Percentiles rank a stretch among this genome's conserved stretches.
phyloP scores from a whole-genome alignment of 352 stramenopile genomes.

The Phytophthora citricola region DNA sequence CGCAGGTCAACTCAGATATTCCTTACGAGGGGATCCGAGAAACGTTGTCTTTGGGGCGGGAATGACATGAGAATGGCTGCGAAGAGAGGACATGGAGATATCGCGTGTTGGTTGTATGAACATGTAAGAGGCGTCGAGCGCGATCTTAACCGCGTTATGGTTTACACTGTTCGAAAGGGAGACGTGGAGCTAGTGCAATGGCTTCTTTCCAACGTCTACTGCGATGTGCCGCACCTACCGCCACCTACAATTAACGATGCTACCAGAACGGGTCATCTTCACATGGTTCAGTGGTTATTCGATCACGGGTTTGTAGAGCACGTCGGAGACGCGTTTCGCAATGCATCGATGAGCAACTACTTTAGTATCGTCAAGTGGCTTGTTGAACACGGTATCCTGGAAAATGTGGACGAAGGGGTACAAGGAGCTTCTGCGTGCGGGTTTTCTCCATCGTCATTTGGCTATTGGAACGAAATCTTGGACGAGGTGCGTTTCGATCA shows the following conservation, averaged over 20 bases:
- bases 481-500: slow-evolving; percentile 19
- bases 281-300: slow-evolving; percentile 34
- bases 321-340: slow-evolving; percentile 27
- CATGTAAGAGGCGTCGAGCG: slow-evolving; percentile 17
- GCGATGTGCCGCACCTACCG: slow-evolving; percentile 17
- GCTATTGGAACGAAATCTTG: slow-evolving; percentile 26
- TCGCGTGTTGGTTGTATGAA: slow-evolving; percentile 33
- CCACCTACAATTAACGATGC: slow-evolving; percentile 37
- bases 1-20: background rate
- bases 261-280: slow-evolving; percentile 25
- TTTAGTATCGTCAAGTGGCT: slow-evolving; percentile 43
- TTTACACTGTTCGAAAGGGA: slow-evolving; percentile 30
- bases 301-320: slow-evolving; percentile 32
- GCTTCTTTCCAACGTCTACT: slow-evolving; percentile 32
- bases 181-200: slow-evolving; percentile 34
- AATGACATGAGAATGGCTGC: slow-evolving; percentile 27
- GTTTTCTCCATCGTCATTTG: slow-evolving; percentile 21
- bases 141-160: slow-evolving; percentile 24
- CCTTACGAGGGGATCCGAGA: background rate
- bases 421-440: slow-evolving; percentile 21
- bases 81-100: slow-evolving; percentile 23
- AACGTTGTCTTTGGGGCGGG: slow-evolving; percentile 27
- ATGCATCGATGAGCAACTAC: slow-evolving; percentile 35
- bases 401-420: slow-evolving; percentile 33
- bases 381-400: slow-evolving; percentile 24